These are phyloP conservation scores for Filobasidium uniguttulatum DNA, from an alignment of 1,284 basidiomycete genomes.

Conservation along the genomic window DNA sequence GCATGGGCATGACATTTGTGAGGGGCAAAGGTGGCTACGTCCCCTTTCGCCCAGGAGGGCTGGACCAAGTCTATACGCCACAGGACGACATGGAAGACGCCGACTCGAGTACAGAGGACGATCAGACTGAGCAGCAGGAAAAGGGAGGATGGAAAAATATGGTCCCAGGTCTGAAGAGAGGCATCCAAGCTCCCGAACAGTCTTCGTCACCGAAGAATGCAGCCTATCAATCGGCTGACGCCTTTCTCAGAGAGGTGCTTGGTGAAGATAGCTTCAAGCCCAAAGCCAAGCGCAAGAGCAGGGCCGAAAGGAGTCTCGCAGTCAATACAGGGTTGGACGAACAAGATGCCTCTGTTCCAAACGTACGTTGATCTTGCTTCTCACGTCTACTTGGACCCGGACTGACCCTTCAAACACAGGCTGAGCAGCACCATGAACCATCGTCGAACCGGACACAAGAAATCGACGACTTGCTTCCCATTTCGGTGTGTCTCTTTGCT, in stretches of 20 bases:
- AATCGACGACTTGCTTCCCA: constrained; percentile 68
- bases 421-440: neutral
- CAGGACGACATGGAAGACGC: constrained; percentile 5
- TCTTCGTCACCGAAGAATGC: neutral
- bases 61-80: constrained; percentile 35
- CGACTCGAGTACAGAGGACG: constrained; percentile 15
- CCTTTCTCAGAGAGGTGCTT: constrained; percentile 32
- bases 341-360: constrained; percentile 6
- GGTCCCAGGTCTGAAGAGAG: constrained; percentile 28
- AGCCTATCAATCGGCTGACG: constrained; percentile 22
- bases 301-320: constrained; percentile 22
- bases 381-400: too few species aligned
- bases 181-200: constrained; percentile 16
- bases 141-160: constrained; percentile 31
- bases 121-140: constrained; percentile 29
- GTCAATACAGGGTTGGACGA: constrained; percentile 1
- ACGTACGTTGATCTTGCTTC: neutral
- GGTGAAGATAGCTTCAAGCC: constrained; percentile 25
- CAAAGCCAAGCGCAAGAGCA: constrained; percentile 26
- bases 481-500: constrained; percentile 45
- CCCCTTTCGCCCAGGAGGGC: constrained; percentile 81
- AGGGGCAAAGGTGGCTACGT: constrained; percentile 83
- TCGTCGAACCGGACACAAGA: constrained; percentile 39
- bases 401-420: too few species aligned
- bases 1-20: constrained; percentile 51